These are phyloP conservation scores for Aspergillus nanangensis DNA, from an alignment of 495 filamentous ascomycete species.

Conservation along the genomic window DNA sequence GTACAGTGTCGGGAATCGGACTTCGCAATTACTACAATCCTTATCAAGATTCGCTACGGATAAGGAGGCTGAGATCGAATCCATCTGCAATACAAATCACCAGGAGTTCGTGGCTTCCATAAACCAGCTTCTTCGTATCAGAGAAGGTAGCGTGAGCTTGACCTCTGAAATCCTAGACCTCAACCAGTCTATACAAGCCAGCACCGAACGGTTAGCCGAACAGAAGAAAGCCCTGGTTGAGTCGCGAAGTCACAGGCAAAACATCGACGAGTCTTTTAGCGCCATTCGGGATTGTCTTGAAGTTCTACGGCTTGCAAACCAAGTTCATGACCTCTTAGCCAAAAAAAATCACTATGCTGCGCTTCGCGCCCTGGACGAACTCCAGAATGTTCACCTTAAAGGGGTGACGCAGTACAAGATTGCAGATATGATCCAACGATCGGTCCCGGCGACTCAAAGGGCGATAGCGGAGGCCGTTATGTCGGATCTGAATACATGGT, in stretches of 20 bases:
- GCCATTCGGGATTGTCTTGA: conserved; percentile 88
- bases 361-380: conserved; percentile 86
- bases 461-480: conserved; percentile 95
- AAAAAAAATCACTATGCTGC: conserved; percentile 96
- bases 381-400: conserved; percentile 93
- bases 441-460: conserved; percentile 86
- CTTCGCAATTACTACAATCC: conserved; percentile 68
- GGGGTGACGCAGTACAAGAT: conserved; percentile 92
- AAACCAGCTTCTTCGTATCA: conserved; percentile 83
- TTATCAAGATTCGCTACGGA: conserved; percentile 77
- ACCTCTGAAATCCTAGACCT: conserved; percentile 89
- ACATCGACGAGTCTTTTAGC: conserved; percentile 88
- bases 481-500: conserved; percentile 95
- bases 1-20: conserved; percentile 71
- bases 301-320: conserved; percentile 87
- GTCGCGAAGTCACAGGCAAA: conserved; percentile 86
- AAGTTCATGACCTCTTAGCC: conserved; percentile 82
- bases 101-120: conserved; percentile 94
- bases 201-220: conserved; percentile 87
- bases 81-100: conserved; percentile 90
- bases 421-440: conserved; percentile 91
- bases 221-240: conserved; percentile 94
- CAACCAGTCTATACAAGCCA: conserved; percentile 92
- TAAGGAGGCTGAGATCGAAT: conserved; percentile 87
- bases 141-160: conserved; percentile 80